Conservation (phyloP, 2,329 filamentous ascomycete species). For the Pseudogymnoascus sp. region DNA sequence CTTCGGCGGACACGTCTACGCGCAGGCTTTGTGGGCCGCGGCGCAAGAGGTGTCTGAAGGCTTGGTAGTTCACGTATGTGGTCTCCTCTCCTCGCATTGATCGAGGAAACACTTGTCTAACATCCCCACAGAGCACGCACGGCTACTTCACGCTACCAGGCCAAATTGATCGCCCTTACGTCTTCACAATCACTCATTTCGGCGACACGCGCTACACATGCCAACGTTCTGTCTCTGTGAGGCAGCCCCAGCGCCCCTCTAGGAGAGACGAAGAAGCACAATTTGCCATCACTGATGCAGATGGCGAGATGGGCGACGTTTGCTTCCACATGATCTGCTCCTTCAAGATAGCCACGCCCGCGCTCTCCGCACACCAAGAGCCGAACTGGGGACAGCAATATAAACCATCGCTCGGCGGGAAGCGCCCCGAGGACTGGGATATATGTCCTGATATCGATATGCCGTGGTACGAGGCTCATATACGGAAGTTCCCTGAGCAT, state of each 20-base stretch:
- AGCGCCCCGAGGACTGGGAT: slow-evolving; percentile 6
- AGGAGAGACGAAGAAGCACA: slow-evolving; percentile 18
- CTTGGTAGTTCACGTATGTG: slow-evolving; percentile 36
- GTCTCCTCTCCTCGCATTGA: not conserved
- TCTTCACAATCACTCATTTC: slow-evolving; percentile 42
- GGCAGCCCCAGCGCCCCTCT: slow-evolving; percentile 41
- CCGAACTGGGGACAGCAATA: slow-evolving; percentile 10
- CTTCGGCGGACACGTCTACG: slow-evolving; percentile 40
- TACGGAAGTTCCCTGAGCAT: slow-evolving; percentile 9
- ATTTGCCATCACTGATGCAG: slow-evolving; percentile 1
- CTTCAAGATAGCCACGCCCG: slow-evolving; percentile 34
- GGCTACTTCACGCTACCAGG: slow-evolving; percentile 47
- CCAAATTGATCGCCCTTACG: slow-evolving; percentile 41
- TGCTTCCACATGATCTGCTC: slow-evolving; percentile 46
- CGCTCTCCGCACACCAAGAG: slow-evolving; percentile 12
- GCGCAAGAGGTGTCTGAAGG: slow-evolving; percentile 29
- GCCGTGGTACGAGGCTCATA: slow-evolving; percentile 15
- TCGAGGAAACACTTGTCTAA: not conserved
- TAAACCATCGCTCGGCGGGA: slow-evolving; percentile 10
- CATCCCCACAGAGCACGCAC: slow-evolving; percentile 33
- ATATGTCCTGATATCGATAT: slow-evolving; percentile 15
- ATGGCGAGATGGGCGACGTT: slow-evolving; percentile 32
- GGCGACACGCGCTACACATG: slow-evolving; percentile 41
- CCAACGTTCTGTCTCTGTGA: slow-evolving; percentile 41
- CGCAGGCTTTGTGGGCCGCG: slow-evolving; percentile 35